These are phyloP conservation scores for Umbelopsis sp. DNA, from an alignment of 192 early-diverging fungal genomes.

Conservation along the genomic window DNA sequence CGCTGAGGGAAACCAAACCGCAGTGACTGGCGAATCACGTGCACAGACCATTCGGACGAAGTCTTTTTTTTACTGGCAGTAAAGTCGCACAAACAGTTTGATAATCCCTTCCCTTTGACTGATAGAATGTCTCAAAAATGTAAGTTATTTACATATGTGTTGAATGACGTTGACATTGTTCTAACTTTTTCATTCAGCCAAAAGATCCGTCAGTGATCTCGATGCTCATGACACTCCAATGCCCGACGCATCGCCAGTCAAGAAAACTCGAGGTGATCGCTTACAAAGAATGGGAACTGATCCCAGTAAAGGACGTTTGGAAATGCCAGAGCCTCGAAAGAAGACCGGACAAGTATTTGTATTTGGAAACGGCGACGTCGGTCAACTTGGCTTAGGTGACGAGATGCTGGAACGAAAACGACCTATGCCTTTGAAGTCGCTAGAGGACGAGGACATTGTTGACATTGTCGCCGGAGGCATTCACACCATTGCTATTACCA, in stretches of 20 bases:
- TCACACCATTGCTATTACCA: slow-evolving; percentile 80
- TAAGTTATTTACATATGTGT: neutral
- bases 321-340: slow-evolving; percentile 1
- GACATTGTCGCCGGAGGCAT: slow-evolving; percentile 85
- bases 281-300: slow-evolving; percentile 9
- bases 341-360: slow-evolving; percentile 72
- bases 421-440: slow-evolving; percentile 64
- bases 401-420: slow-evolving; percentile 80
- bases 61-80: neutral
- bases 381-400: slow-evolving; percentile 90
- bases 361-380: slow-evolving; percentile 88
- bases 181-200: neutral
- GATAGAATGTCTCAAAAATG: slow-evolving; percentile 12
- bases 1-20: too few species aligned
- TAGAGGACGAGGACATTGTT: slow-evolving; percentile 76
- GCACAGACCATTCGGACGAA: neutral
- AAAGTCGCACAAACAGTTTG: neutral
- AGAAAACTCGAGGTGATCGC: slow-evolving; percentile 15
- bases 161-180: neutral
- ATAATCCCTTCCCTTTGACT: neutral
- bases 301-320: neutral
- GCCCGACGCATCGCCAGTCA: slow-evolving; percentile 18
- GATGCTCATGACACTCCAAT: slow-evolving; percentile 6
- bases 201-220: slow-evolving; percentile 17
- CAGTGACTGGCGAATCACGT: neutral